Conservation (phyloP, 2,329 filamentous ascomycete species). For the Dichotomopilus funicola region DNA sequence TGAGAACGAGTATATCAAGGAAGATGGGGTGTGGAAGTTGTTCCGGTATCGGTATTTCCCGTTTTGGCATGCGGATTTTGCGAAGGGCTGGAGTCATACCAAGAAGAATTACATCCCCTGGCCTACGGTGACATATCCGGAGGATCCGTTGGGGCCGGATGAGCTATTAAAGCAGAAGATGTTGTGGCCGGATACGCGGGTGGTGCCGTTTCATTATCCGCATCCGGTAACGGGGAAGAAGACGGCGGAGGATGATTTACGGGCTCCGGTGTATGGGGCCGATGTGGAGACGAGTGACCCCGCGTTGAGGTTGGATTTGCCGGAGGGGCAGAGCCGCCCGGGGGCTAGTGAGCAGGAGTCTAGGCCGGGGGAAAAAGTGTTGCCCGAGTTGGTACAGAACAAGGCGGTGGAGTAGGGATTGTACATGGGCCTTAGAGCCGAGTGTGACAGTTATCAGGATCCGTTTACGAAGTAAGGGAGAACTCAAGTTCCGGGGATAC, state of each 20-base stretch:
- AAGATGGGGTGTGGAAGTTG: conserved; percentile 48
- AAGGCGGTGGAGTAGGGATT: conserved; percentile 6
- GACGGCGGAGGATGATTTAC: conserved; percentile 40
- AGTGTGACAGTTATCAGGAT: no score
- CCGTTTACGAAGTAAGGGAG: no score
- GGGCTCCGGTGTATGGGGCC: conserved; percentile 40
- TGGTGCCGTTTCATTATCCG: conserved; percentile 47
- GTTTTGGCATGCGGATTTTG: conserved; percentile 50
- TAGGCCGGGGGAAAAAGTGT: conserved; percentile 29
- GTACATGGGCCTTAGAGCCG: no score
- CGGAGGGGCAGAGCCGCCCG: conserved; percentile 31
- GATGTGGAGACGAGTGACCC: conserved; percentile 35
- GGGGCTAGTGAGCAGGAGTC: conserved; percentile 28
- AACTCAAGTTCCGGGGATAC: no score
- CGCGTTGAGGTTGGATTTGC: conserved; percentile 36
- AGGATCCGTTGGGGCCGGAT: conserved; percentile 45
- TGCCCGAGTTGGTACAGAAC: conserved; percentile 33
- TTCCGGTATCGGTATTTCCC: conserved; percentile 50
- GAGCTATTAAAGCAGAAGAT: conserved; percentile 47
- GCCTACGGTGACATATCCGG: conserved; percentile 41
- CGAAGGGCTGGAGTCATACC: conserved; percentile 48
- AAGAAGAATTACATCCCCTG: conserved; percentile 48
- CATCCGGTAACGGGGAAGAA: conserved; percentile 44
- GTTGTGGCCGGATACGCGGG: conserved; percentile 51
- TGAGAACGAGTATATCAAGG: conserved; percentile 54